A percentile compares a stretch with the other conserved stretches of the same genome.
These are phyloP conservation scores for Naegleria gruberi DNA, from an alignment of 208 protist genomes.

Conservation along the genomic window DNA sequence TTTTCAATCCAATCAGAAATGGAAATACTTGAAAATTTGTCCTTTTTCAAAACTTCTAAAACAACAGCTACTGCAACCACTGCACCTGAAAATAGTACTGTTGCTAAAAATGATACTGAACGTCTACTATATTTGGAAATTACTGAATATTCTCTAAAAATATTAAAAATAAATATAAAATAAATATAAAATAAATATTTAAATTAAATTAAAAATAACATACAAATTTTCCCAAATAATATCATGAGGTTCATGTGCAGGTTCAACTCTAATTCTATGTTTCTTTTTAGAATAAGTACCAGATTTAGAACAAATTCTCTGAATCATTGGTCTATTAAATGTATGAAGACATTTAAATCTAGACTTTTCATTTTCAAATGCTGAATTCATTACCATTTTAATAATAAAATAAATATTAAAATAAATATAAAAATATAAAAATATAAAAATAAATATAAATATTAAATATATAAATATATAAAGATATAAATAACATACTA, in stretches of 20 bases:
- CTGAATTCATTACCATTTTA: neutral
- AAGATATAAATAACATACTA: neutral
- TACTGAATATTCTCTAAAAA: neutral
- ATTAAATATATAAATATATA: neutral
- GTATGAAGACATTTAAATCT: neutral
- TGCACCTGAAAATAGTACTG: neutral
- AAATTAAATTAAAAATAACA: neutral
- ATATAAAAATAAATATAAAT: neutral
- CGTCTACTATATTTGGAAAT: neutral
- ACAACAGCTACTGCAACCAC: neutral
- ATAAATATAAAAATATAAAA: too few species aligned
- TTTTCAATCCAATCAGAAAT: neutral
- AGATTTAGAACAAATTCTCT: neutral
- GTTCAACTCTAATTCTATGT: neutral
- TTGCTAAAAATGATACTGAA: neutral
- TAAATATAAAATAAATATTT: neutral
- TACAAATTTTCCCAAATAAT: conserved; percentile 15
- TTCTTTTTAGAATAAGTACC: neutral
- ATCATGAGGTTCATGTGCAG: neutral
- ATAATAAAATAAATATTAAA: too few species aligned
- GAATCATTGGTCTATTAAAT: neutral
- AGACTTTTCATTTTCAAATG: neutral
- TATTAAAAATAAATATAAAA: neutral
- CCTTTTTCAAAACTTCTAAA: neutral
- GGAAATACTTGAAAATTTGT: neutral